Percentiles rank a stretch among this genome's conserved stretches.
Conservation (phyloP, 1,284 basidiomycete species). For the Leccinum huronense region DNA sequence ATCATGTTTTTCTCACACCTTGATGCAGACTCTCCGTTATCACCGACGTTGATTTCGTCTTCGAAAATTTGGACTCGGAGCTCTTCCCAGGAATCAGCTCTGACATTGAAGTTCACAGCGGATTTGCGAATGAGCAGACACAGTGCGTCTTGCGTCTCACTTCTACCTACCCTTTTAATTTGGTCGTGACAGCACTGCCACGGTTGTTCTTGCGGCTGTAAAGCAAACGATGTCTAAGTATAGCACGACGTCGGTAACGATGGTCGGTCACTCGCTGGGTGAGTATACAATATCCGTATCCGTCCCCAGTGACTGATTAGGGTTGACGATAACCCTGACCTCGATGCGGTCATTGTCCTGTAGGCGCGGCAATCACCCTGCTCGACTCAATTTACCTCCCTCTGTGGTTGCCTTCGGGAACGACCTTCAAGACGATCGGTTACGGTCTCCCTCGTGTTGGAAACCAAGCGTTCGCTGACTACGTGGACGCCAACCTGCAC, state of each 20-base stretch:
- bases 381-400: conserved; percentile 47
- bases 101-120: conserved; percentile 52
- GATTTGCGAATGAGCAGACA: conserved; percentile 56
- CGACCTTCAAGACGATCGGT: conserved; percentile 37
- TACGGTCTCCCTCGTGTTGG: conserved; percentile 68
- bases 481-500: conserved; percentile 47
- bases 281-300: conserved; percentile 3
- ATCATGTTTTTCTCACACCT: background rate
- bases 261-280: conserved; percentile 60
- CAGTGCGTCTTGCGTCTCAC: conserved; percentile 35
- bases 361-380: conserved; percentile 51
- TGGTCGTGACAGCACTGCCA: conserved; percentile 43
- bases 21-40: background rate
- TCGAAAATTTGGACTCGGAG: conserved; percentile 39
- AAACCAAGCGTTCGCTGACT: conserved; percentile 61
- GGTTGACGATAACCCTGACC: background rate
- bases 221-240: conserved; percentile 41
- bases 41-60: conserved; percentile 51
- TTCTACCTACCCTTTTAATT: background rate
- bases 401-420: conserved; percentile 37
- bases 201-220: conserved; percentile 50
- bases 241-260: conserved; percentile 43
- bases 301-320: background rate
- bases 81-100: conserved; percentile 61
- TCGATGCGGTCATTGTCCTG: background rate